Percentiles rank a stretch among this genome's conserved stretches.
phyloP scores from a whole-genome alignment of 768 basidiomycete species.

The Kwoniella europaea region DNA sequence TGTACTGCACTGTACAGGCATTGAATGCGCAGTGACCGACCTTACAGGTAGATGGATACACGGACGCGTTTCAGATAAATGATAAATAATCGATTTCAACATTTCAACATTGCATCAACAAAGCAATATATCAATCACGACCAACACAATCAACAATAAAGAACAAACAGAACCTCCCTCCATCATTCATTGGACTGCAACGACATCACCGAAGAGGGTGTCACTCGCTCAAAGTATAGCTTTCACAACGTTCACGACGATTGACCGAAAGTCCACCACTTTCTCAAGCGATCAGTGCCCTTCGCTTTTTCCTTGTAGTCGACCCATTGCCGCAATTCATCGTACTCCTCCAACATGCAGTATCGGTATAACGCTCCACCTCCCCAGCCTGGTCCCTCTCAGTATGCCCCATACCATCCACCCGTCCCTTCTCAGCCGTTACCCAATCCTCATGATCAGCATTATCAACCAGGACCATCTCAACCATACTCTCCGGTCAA shows the following conservation, averaged over 20 bases:
- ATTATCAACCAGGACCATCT: conserved; percentile 6
- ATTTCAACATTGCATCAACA: not conserved
- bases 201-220: not conserved
- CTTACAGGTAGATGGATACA: not conserved
- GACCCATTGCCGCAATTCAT: not conserved
- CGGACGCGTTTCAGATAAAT: not conserved
- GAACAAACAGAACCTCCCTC: not conserved
- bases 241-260: no score
- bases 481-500: not conserved
- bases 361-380: not conserved
- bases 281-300: not conserved
- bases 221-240: not conserved
- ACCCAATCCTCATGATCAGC: conserved; percentile 13
- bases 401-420: not conserved
- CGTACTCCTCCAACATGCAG: conserved; percentile 4
- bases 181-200: not conserved
- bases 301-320: no score
- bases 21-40: no score
- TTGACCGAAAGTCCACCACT: not conserved
- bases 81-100: not conserved
- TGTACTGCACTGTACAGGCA: no score
- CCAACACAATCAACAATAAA: not conserved
- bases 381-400: conserved; percentile 1
- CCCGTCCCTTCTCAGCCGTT: not conserved
- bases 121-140: not conserved